Conservation (phyloP, 371 early-diverging fungal species). For the Apophysomyces trapeziformis region DNA sequence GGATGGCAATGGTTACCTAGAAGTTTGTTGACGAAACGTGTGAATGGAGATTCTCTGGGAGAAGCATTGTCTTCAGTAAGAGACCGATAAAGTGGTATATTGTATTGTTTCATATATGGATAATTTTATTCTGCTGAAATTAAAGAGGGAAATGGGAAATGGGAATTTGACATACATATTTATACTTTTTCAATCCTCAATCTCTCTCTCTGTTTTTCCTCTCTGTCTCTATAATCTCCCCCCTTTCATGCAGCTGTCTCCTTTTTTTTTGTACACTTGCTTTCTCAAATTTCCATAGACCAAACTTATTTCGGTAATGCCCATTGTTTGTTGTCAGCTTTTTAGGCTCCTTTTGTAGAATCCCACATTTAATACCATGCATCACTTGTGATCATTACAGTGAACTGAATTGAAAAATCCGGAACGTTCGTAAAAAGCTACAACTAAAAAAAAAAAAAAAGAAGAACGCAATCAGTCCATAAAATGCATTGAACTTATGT, state of each 20-base stretch:
- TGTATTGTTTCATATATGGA: not conserved
- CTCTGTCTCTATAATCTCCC: not conserved
- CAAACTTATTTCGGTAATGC: slow-evolving; percentile 9
- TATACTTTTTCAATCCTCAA: not conserved
- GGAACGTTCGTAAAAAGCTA: too few relatives aligned
- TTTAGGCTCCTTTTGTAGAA: not conserved
- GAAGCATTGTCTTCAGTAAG: slow-evolving; percentile 27
- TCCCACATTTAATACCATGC: not conserved
- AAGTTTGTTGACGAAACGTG: slow-evolving; percentile 27
- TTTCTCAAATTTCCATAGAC: slow-evolving; percentile 7
- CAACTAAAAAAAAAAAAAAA: too few relatives aligned
- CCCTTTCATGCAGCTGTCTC: slow-evolving; percentile 6
- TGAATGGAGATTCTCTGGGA: slow-evolving; percentile 29
- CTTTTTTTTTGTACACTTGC: slow-evolving; percentile 4
- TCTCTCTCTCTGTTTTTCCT: not conserved
- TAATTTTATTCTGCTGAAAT: not conserved
- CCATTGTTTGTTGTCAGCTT: slow-evolving; percentile 9
- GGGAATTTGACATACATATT: slow-evolving; percentile 6
- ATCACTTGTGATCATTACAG: not conserved
- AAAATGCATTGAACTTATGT: too few relatives aligned
- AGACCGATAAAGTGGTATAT: slow-evolving; percentile 27
- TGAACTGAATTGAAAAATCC: not conserved
- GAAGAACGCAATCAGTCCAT: too few relatives aligned
- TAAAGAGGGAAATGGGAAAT: not conserved
- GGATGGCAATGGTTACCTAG: slow-evolving; percentile 16